Evolutionary conservation across 768 basidiomycete species (phyloP).

Genomic region (Tephrocybe rancida): DNA sequence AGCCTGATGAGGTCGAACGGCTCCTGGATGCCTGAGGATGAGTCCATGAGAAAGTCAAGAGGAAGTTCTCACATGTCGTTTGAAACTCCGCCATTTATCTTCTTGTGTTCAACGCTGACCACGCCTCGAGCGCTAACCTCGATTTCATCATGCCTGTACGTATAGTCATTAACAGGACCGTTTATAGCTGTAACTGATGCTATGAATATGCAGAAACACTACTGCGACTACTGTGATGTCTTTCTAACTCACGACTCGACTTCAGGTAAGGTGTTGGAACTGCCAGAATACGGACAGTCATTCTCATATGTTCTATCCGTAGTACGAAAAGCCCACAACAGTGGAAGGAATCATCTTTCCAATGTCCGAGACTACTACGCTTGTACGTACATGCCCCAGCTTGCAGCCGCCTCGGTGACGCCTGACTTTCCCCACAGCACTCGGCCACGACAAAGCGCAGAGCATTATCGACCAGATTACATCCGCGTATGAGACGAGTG

Average conservation of each 20-base stretch:
- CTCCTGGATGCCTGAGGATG: constrained; percentile 82
- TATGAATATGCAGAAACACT: constrained; percentile 70
- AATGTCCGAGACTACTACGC: constrained; percentile 99
- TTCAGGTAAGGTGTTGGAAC: constrained; percentile 58
- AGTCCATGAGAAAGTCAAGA: constrained; percentile 55
- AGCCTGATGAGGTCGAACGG: constrained; percentile 97
- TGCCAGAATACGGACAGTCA: not conserved
- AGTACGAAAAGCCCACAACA: constrained; percentile 99
- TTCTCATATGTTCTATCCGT: constrained; percentile 19
- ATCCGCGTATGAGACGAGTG: constrained; percentile 84
- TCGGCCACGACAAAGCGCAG: constrained; percentile 97
- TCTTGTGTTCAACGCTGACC: constrained; percentile 18
- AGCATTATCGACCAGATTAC: constrained; percentile 99
- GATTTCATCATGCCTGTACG: constrained; percentile 66
- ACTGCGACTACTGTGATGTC: constrained; percentile 93
- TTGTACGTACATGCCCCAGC: constrained; percentile 48
- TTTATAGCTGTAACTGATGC: not conserved
- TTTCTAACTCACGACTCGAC: constrained; percentile 94
- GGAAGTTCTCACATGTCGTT: constrained; percentile 25
- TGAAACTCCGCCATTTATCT: constrained; percentile 28
- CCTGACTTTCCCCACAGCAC: constrained; percentile 45
- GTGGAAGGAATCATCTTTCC: constrained; percentile 92
- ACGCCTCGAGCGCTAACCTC: constrained; percentile 4
- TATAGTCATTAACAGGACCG: constrained; percentile 8
- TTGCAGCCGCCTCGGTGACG: not conserved